Conservation (phyloP, 2,329 filamentous ascomycete genomes). For the Sclerotinia sclerotiorum region DNA sequence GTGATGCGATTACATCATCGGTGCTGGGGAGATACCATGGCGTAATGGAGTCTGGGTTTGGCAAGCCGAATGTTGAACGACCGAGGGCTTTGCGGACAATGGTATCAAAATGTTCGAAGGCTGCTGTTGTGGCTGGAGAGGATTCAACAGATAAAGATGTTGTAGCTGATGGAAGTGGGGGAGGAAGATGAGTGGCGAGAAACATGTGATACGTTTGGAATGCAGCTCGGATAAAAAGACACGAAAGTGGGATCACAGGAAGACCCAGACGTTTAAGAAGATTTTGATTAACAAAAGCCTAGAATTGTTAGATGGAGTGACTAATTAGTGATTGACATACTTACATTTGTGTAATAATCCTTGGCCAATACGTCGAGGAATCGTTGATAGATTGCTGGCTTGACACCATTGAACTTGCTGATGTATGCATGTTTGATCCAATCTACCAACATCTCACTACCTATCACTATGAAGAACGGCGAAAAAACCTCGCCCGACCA, state of each 20-base stretch:
- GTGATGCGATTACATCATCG: conserved; percentile 71
- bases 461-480: conserved; percentile 89
- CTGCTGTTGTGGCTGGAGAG: conserved; percentile 74
- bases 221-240: conserved; percentile 90
- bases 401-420: conserved; percentile 97
- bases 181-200: conserved; percentile 78
- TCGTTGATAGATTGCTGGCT: conserved; percentile 82
- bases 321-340: conserved; percentile 36
- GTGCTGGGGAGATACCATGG: conserved; percentile 44
- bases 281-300: conserved; percentile 89
- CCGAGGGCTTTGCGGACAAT: conserved; percentile 76
- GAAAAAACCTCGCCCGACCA: conserved; percentile 89
- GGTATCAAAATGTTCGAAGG: conserved; percentile 75
- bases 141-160: conserved; percentile 66
- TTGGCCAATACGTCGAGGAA: conserved; percentile 94
- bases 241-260: conserved; percentile 88
- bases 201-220: conserved; percentile 99
- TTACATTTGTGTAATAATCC: conserved; percentile 92
- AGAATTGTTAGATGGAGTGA: conserved; percentile 28
- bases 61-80: conserved; percentile 63
- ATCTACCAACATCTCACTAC: conserved; percentile 95
- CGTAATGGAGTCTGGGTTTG: conserved; percentile 38
- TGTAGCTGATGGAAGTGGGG: conserved; percentile 66
- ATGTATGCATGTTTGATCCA: conserved; percentile 98
- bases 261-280: conserved; percentile 86